A percentile compares a stretch with the other conserved stretches of the same genome.
Conservation (phyloP, 129 eudicot species). For the Helianthus tuberosus region DNA sequence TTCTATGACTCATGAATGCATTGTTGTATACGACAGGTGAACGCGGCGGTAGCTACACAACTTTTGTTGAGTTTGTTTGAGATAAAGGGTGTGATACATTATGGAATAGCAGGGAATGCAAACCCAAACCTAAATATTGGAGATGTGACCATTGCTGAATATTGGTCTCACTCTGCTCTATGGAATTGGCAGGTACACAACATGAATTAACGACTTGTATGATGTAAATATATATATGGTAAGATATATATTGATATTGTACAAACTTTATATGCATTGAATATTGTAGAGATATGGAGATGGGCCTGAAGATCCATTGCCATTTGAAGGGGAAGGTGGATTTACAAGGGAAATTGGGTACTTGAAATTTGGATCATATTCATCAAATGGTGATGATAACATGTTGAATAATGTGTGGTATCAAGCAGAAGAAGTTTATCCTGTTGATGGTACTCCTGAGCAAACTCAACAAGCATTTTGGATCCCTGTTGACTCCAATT, state of each 20-base stretch:
- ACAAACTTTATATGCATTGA: constrained; percentile 8
- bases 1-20: not conserved
- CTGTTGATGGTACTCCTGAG: constrained; percentile 63
- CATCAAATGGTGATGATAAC: constrained; percentile 42
- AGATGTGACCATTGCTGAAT: constrained; percentile 66
- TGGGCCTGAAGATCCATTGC: constrained; percentile 52
- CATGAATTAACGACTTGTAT: not conserved
- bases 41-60: constrained; percentile 60
- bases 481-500: constrained; percentile 51
- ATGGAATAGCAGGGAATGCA: constrained; percentile 75
- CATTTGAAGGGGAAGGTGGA: constrained; percentile 69
- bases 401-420: constrained; percentile 62
- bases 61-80: constrained; percentile 54
- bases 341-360: constrained; percentile 65
- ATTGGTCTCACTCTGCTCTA: constrained; percentile 60
- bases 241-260: not conserved
- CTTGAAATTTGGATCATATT: constrained; percentile 44
- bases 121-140: constrained; percentile 57
- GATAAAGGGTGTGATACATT: constrained; percentile 64
- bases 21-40: constrained; percentile 32
- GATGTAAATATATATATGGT: not conserved
- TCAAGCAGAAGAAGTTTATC: constrained; percentile 70
- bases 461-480: constrained; percentile 61
- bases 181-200: constrained; percentile 75
- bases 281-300: constrained; percentile 56